phyloP scores from a whole-genome alignment of 331 rosid genomes.

The Acacia concinna region DNA sequence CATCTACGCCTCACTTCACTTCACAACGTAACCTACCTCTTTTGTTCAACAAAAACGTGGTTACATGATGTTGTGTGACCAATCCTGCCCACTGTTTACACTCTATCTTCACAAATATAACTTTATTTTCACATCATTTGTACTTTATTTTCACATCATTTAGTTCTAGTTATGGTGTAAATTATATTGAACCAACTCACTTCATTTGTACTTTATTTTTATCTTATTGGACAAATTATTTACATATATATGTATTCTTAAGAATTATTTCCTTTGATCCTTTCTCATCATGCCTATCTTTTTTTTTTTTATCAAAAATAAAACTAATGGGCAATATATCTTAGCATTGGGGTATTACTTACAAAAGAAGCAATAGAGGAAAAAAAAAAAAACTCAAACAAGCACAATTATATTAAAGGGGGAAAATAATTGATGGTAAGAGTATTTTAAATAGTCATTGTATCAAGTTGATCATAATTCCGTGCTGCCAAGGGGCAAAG shows the following conservation, averaged over 20 bases:
- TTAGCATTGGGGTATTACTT: too few relatives aligned
- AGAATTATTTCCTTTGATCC: too few relatives aligned
- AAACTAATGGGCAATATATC: too few relatives aligned
- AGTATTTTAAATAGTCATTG: not conserved
- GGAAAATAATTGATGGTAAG: not conserved
- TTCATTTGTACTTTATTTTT: too few relatives aligned
- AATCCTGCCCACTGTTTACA: not conserved
- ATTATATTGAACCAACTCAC: too few relatives aligned
- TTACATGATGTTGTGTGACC: not conserved
- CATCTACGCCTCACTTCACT: not conserved
- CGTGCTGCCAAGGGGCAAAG: not conserved
- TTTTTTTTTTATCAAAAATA: too few relatives aligned
- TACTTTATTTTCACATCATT: not conserved
- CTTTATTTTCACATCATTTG: not conserved
- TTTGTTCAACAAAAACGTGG: not conserved
- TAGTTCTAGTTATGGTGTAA: too few relatives aligned
- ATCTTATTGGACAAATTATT: not conserved
- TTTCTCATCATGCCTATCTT: too few relatives aligned
- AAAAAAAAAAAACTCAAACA: too few relatives aligned
- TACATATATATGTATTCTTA: too few relatives aligned
- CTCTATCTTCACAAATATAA: not conserved
- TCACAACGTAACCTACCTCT: not conserved
- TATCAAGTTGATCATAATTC: not conserved
- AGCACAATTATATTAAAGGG: too few relatives aligned
- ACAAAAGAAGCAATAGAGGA: too few relatives aligned